Conservation (phyloP, 805 yeast species). For the Yarrowia sp. region DNA sequence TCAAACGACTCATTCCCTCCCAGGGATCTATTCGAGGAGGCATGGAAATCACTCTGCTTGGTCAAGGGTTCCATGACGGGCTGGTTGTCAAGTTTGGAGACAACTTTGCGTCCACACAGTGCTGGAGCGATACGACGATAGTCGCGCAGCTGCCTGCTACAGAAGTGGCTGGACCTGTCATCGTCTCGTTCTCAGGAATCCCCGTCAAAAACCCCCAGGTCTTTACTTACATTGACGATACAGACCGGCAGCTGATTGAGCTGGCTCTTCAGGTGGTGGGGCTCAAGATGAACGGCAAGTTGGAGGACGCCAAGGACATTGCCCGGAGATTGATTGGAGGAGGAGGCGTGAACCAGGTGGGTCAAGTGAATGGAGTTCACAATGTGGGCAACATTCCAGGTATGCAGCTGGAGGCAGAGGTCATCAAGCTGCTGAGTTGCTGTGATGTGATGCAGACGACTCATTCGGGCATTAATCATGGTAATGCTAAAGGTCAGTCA, state of each 20-base stretch:
- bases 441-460: slow-evolving; percentile 31
- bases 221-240: slow-evolving; percentile 91
- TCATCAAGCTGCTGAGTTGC: slow-evolving; percentile 7
- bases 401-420: slow-evolving; percentile 36
- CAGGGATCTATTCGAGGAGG: slow-evolving; percentile 98
- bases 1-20: slow-evolving; percentile 88
- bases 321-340: slow-evolving; percentile 87
- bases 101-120: slow-evolving; percentile 65
- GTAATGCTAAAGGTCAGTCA: slow-evolving; percentile 82
- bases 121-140: slow-evolving; percentile 94
- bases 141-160: slow-evolving; percentile 95
- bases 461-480: slow-evolving; percentile 73
- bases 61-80: slow-evolving; percentile 82
- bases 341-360: slow-evolving; percentile 11
- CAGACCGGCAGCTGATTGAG: slow-evolving; percentile 92
- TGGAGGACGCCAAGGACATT: slow-evolving; percentile 92
- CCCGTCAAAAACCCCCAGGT: slow-evolving; percentile 50
- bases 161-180: slow-evolving; percentile 81
- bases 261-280: slow-evolving; percentile 96
- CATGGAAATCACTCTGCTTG: slow-evolving; percentile 86
- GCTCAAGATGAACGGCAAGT: slow-evolving; percentile 89
- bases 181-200: slow-evolving; percentile 72
- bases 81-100: slow-evolving; percentile 81
- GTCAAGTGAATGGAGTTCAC: no score
- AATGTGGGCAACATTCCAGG: no score